Conservation (phyloP, 169 alveolate species). For the Plasmodium coatneyi region DNA sequence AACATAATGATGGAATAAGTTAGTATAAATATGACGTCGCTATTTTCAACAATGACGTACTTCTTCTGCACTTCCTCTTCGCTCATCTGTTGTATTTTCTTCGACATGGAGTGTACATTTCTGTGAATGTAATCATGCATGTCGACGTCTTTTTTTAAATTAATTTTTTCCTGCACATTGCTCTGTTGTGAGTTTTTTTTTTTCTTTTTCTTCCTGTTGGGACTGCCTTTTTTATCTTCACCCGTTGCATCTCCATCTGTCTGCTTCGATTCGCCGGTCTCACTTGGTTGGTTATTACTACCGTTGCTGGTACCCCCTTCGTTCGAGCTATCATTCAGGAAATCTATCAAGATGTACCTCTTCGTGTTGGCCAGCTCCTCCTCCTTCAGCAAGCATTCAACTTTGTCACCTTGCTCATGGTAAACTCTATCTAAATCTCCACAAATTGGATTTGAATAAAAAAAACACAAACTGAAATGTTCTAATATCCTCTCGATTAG, state of each 20-base stretch:
- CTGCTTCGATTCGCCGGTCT: background rate
- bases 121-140: constrained; percentile 42
- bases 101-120: constrained; percentile 42
- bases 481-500: constrained; percentile 93
- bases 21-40: constrained; percentile 89
- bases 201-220: background rate
- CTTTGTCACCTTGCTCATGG: constrained; percentile 19
- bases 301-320: constrained; percentile 9
- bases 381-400: constrained; percentile 31
- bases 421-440: constrained; percentile 56
- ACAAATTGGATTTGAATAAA: constrained; percentile 65
- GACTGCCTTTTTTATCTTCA: background rate
- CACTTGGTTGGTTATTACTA: background rate
- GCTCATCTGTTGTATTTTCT: constrained; percentile 37
- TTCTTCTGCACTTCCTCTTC: constrained; percentile 74
- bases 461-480: constrained; percentile 66
- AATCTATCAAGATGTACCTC: constrained; percentile 85
- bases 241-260: constrained; percentile 16
- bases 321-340: constrained; percentile 81
- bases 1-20: constrained; percentile 92
- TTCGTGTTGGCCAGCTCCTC: constrained; percentile 54
- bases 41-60: constrained; percentile 81
- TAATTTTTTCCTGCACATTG: constrained; percentile 35
- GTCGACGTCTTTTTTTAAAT: constrained; percentile 55
- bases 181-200: background rate